These are phyloP conservation scores for Lichtheimia ramosa DNA, from an alignment of 371 early-diverging fungal species.

Conservation along the genomic window DNA sequence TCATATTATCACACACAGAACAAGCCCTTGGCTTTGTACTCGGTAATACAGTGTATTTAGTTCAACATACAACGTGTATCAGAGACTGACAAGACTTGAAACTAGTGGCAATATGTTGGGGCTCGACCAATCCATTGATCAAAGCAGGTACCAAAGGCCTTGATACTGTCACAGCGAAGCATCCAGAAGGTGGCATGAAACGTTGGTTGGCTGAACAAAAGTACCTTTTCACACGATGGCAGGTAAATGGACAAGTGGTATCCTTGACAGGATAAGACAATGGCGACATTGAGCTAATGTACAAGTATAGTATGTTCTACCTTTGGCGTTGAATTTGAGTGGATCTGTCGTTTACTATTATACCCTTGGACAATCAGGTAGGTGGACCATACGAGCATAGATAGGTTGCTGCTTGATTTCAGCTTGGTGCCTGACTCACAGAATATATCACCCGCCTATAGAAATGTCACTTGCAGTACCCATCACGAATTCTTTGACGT, in stretches of 20 bases:
- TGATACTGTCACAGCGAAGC: constrained; percentile 55
- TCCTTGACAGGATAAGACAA: neutral
- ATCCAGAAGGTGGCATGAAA: constrained; percentile 46
- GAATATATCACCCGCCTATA: constrained; percentile 5
- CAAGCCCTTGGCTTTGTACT: constrained; percentile 27
- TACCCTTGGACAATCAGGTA: constrained; percentile 80
- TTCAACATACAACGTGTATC: too few relatives aligned
- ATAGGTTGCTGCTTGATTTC: too few relatives aligned
- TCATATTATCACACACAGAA: neutral
- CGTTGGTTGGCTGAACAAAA: constrained; percentile 69
- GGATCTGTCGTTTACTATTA: constrained; percentile 92
- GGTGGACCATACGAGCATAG: neutral
- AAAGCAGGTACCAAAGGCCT: constrained; percentile 84
- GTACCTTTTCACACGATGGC: constrained; percentile 86
- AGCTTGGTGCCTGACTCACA: too few relatives aligned
- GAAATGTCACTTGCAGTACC: constrained; percentile 94
- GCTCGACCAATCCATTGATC: constrained; percentile 94
- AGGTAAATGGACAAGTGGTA: constrained; percentile 46
- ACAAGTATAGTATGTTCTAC: constrained; percentile 72
- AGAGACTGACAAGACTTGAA: neutral
- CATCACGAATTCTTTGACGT: constrained; percentile 87
- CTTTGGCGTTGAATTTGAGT: constrained; percentile 82
- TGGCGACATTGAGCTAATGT: neutral
- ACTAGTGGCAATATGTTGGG: constrained; percentile 90
- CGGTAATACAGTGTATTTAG: constrained; percentile 11